These are phyloP conservation scores for Globisporangium solare DNA, from an alignment of 352 stramenopile species.

Conservation along the genomic window DNA sequence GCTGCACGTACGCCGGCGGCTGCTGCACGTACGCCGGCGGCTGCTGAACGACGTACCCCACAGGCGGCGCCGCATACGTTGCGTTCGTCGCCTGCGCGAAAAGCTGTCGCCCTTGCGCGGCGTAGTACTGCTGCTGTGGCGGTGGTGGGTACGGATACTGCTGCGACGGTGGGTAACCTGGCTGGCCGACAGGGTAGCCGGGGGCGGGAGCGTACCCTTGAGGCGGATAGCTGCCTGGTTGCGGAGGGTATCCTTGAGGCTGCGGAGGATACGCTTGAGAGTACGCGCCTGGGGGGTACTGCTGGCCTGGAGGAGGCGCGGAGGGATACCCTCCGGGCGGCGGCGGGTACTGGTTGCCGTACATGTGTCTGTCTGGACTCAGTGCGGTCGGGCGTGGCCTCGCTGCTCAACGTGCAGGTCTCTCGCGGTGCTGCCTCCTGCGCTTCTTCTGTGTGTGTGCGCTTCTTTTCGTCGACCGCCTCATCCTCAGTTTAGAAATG, in stretches of 20 bases:
- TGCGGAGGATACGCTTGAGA: constrained; percentile 20
- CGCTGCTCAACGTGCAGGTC: background rate
- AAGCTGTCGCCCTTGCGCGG: constrained; percentile 56
- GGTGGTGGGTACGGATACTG: constrained; percentile 32
- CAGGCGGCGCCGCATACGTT: constrained; percentile 20
- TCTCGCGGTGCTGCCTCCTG: background rate
- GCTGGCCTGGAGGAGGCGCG: constrained; percentile 1
- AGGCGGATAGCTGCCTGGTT: constrained; percentile 4
- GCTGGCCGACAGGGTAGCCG: constrained; percentile 27
- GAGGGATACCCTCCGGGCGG: no score
- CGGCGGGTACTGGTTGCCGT: constrained; percentile 21
- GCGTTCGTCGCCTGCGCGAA: constrained; percentile 55
- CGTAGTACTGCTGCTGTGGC: constrained; percentile 53
- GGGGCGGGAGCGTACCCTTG: constrained; percentile 1
- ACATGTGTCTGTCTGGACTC: constrained; percentile 10
- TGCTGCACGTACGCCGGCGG: no score
- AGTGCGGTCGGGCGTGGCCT: no score
- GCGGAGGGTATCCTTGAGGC: constrained; percentile 20
- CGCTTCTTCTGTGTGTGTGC: no score
- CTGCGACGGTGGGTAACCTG: constrained; percentile 31
- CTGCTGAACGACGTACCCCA: constrained; percentile 28
- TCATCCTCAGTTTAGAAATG: no score
- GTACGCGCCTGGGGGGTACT: constrained; percentile 16
- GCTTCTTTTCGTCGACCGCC: no score
- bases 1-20: no score